Evolutionary conservation across 2,329 filamentous ascomycete species (phyloP).

Genomic region (Trichoderma sp.): DNA sequence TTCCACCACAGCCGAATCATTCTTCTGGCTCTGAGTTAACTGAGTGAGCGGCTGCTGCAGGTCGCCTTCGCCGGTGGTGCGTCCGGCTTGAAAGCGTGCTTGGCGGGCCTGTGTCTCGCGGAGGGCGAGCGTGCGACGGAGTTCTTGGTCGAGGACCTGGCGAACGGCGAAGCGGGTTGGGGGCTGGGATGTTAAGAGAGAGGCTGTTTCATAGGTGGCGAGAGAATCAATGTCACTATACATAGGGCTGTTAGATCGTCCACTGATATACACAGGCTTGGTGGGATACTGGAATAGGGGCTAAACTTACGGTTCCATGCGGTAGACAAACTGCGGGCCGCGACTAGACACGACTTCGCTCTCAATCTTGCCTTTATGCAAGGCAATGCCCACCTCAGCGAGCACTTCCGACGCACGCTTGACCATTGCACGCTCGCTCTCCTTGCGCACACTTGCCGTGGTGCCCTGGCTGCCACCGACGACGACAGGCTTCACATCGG

Average conservation of each 20-base stretch:
- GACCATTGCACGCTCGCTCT: conserved; percentile 79
- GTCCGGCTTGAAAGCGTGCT: conserved; percentile 58
- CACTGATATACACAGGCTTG: neutral
- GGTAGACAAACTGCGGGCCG: conserved; percentile 75
- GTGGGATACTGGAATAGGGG: neutral
- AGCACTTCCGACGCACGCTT: conserved; percentile 76
- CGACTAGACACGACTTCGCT: conserved; percentile 57
- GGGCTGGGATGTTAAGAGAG: conserved; percentile 55
- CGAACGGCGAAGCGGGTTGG: conserved; percentile 89
- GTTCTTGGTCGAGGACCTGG: conserved; percentile 89
- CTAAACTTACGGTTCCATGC: conserved; percentile 82
- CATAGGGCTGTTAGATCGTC: neutral
- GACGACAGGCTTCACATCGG: conserved; percentile 87
- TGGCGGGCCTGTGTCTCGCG: conserved; percentile 66
- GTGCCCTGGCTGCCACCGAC: conserved; percentile 65
- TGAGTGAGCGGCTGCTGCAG: neutral
- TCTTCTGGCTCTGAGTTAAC: conserved; percentile 1
- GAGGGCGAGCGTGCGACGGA: conserved; percentile 66
- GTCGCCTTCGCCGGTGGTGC: conserved; percentile 27
- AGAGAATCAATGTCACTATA: conserved; percentile 70
- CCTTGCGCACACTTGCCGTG: conserved; percentile 82
- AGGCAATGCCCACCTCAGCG: conserved; percentile 74
- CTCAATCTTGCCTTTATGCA: conserved; percentile 80
- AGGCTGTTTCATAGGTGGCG: conserved; percentile 68
- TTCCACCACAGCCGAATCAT: conserved; percentile 36